Evolutionary conservation across 2,329 filamentous ascomycete genomes (phyloP).

Genomic region (Calonectria leucothoes): DNA sequence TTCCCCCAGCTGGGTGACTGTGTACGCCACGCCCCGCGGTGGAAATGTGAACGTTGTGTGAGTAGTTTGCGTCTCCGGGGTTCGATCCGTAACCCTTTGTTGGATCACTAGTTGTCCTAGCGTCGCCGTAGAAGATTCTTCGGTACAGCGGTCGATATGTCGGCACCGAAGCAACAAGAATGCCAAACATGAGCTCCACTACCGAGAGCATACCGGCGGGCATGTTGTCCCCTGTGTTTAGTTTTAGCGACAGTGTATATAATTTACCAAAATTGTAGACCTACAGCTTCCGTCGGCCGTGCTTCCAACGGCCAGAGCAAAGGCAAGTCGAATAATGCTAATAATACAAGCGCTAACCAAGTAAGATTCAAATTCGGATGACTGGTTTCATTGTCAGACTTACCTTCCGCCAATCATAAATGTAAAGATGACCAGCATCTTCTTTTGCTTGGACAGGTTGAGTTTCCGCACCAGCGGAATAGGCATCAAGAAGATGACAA

Average conservation of each 20-base stretch:
- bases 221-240: neutral
- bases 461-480: neutral
- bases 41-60: neutral
- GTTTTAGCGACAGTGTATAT: neutral
- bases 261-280: neutral
- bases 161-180: neutral
- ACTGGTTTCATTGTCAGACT: neutral
- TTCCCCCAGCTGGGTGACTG: neutral
- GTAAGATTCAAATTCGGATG: neutral
- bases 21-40: neutral
- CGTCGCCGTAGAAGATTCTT: neutral
- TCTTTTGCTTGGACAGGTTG: constrained; percentile 4
- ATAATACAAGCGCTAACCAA: neutral
- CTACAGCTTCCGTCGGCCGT: constrained; percentile 3
- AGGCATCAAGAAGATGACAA: constrained; percentile 1
- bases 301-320: constrained; percentile 5
- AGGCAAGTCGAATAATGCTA: constrained; percentile 1
- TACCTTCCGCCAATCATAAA: constrained; percentile 5
- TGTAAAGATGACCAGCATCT: constrained; percentile 4
- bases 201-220: constrained; percentile 2
- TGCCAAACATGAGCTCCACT: constrained; percentile 2
- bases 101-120: neutral
- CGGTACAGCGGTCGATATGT: constrained; percentile 1
- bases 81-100: neutral
- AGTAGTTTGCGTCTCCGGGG: neutral